These are phyloP conservation scores for Lanmaoa pseudosensibilis DNA, from an alignment of 768 basidiomycete genomes.

Conservation along the genomic window DNA sequence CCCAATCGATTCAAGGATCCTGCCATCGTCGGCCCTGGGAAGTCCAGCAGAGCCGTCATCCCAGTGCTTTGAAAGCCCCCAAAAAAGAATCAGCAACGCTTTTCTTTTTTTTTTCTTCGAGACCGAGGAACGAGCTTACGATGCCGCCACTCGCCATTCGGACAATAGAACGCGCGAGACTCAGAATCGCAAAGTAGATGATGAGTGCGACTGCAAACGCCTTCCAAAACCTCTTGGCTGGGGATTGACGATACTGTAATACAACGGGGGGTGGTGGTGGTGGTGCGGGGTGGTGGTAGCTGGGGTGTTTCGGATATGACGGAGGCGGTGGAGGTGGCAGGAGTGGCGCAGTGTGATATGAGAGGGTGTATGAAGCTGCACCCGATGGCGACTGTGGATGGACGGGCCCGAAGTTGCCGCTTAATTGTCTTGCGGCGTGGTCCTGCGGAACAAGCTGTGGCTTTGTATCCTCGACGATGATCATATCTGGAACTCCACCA, in stretches of 20 bases:
- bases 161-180: neutral
- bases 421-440: neutral
- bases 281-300: neutral
- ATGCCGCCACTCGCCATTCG: neutral
- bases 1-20: slow-evolving; percentile 12
- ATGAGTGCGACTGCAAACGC: slow-evolving; percentile 12
- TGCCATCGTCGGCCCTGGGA: slow-evolving; percentile 18
- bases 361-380: neutral
- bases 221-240: slow-evolving; percentile 12
- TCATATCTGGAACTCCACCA: neutral
- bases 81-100: neutral
- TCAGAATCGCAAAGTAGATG: slow-evolving; percentile 10
- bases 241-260: slow-evolving; percentile 1
- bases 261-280: neutral
- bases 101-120: neutral
- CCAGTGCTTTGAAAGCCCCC: neutral
- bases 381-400: neutral
- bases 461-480: slow-evolving; percentile 2
- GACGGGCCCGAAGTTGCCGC: slow-evolving; percentile 5
- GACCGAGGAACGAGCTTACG: neutral
- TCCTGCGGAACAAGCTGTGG: neutral
- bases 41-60: neutral
- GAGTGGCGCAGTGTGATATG: slow-evolving; percentile 10
- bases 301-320: slow-evolving; percentile 10
- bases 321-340: slow-evolving; percentile 6